Conservation (phyloP, 257 asterid species). For the Primulina huaijiensis region DNA sequence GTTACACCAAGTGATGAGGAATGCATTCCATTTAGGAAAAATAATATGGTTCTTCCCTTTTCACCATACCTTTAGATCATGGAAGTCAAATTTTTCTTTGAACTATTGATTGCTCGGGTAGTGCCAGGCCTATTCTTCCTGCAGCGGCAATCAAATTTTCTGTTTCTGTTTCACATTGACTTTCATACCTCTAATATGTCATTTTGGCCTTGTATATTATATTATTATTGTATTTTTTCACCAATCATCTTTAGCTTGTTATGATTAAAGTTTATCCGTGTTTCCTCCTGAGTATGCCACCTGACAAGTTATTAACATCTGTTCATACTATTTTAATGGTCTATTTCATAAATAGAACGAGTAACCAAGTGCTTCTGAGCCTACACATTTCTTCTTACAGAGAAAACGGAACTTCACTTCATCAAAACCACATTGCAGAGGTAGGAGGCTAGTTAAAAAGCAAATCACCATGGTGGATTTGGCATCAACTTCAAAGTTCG, state of each 20-base stretch:
- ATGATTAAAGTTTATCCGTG: neutral
- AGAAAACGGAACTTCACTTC: conserved; percentile 38
- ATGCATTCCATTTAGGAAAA: neutral
- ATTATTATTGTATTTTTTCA: conserved; percentile 1
- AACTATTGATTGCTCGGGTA: neutral
- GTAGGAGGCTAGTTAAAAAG: conserved; percentile 60
- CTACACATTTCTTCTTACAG: conserved; percentile 29
- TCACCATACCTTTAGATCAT: neutral
- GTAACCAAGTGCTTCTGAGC: conserved; percentile 37
- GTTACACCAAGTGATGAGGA: neutral
- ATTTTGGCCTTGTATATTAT: neutral
- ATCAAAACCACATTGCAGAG: conserved; percentile 34
- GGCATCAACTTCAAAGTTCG: conserved; percentile 36
- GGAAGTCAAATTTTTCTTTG: neutral
- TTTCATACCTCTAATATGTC: neutral
- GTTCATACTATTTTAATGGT: conserved; percentile 15
- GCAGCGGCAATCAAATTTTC: conserved; percentile 3
- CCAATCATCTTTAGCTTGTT: neutral
- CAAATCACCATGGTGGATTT: conserved; percentile 30
- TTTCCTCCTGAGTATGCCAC: neutral
- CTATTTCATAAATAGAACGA: conserved; percentile 31
- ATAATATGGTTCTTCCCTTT: conserved; percentile 1
- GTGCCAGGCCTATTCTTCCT: conserved; percentile 1
- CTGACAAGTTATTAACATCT: conserved; percentile 15
- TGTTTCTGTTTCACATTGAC: neutral